Base-by-base conservation (phyloP, 768 basidiomycete genomes). In the Arthromyces matolae region DNA sequence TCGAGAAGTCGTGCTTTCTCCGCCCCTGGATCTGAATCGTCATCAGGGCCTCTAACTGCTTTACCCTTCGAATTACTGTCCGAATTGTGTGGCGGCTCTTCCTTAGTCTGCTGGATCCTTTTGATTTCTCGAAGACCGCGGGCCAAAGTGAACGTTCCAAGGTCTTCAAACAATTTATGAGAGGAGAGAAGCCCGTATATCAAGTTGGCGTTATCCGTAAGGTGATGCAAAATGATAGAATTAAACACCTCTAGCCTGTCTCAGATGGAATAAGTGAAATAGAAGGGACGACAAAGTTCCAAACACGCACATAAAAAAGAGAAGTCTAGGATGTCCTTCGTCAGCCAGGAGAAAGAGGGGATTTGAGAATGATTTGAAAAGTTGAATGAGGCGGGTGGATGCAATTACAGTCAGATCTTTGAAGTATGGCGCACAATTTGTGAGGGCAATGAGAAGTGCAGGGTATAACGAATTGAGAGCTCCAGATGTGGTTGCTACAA, bases 341-440 rank as follows among this genome's bases (percentile, higher is more conserved):
- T 98, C 96, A 3, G 89, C 84, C 16, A 99, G 69, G 27, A 98
- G 70, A 65, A 97, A 97, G 2, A 83, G 70, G 0, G 96, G 90
- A 50, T 86, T 90, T 5, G 92, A 85, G 62, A 99, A 95, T 0
- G 95, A 91, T 23, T 79, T 84, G 68, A 96, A 92, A 5, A 98
- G 77, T 64, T 96, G 93, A 28, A 94, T 63, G 6, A 99, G 75
- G 14, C 89, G 78, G 5, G 89, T 86, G 3, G 93, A 87, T 10
- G 92, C 83, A 25, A 84, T 81, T 39, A 93, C 80, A 32, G 84
- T 83, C 18, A 96, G 72, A 54, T 87, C 79, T 65, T 83, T 85
- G 56, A 96, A 79, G 64, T 89, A 84, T 0, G 95, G 93, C 0
- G 93, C 89, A 12, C 81, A 75, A 64, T 99, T 99, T 10, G 89